Evolutionary conservation across 805 yeast species (phyloP).

Genomic region (Kodamaea neixiangensis): DNA sequence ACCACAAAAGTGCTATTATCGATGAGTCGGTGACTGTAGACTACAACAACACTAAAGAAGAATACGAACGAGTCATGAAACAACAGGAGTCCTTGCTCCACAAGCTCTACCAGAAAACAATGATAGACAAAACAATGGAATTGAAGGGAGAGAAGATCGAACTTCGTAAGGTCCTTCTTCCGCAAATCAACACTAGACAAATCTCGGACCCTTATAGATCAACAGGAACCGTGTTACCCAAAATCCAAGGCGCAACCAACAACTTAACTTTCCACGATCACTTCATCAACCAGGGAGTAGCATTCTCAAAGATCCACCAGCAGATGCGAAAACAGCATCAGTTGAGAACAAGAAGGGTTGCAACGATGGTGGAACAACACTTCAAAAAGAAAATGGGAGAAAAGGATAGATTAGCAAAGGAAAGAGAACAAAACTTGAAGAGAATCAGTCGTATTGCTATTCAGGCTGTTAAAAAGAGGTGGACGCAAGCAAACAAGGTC

Average conservation of each 20-base stretch:
- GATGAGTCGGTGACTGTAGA: slow-evolving; percentile 38
- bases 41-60: slow-evolving; percentile 44
- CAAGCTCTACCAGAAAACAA: slow-evolving; percentile 45
- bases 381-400: slow-evolving; percentile 87
- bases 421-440: slow-evolving; percentile 67
- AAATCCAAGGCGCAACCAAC: slow-evolving; percentile 43
- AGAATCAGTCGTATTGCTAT: slow-evolving; percentile 79
- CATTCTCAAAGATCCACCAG: slow-evolving; percentile 67
- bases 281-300: slow-evolving; percentile 71
- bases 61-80: slow-evolving; percentile 56
- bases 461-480: slow-evolving; percentile 82
- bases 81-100: slow-evolving; percentile 53
- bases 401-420: slow-evolving; percentile 76
- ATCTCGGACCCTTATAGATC: slow-evolving; percentile 49
- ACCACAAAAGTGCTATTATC: slow-evolving; percentile 36
- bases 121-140: slow-evolving; percentile 38
- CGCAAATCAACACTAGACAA: slow-evolving; percentile 42
- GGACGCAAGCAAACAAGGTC: slow-evolving; percentile 88
- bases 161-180: slow-evolving; percentile 46
- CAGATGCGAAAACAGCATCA: slow-evolving; percentile 65
- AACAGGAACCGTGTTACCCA: slow-evolving; percentile 41
- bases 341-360: slow-evolving; percentile 68
- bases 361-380: slow-evolving; percentile 82
- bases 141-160: slow-evolving; percentile 51
- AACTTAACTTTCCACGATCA: slow-evolving; percentile 67